phyloP scores from a whole-genome alignment of 2,329 filamentous ascomycete genomes.

The Xylariaceae sp. region DNA sequence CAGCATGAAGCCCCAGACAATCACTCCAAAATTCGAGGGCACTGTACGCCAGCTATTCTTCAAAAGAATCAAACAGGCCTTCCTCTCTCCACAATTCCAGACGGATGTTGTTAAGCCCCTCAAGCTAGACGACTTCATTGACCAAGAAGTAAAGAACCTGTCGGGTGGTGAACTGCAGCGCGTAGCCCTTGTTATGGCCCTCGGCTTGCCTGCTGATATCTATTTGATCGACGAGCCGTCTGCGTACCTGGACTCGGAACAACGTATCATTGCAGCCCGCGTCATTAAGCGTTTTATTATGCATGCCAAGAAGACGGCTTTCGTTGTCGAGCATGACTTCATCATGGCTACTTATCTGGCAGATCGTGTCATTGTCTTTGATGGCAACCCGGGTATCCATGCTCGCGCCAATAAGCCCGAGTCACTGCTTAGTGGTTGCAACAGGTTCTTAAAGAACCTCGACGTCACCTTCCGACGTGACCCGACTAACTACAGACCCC shows the following conservation, averaged over 20 bases:
- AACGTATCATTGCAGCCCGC: conserved; percentile 94
- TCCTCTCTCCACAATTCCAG: conserved; percentile 97
- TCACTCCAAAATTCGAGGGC: conserved; percentile 96
- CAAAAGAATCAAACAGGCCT: conserved; percentile 98
- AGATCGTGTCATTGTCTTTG: conserved; percentile 98
- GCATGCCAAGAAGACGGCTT: conserved; percentile 99
- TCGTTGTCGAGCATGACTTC: conserved; percentile 99
- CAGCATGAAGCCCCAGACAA: conserved; percentile 99
- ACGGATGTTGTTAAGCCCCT: conserved; percentile 99
- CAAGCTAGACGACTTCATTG: conserved; percentile 98
- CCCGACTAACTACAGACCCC: conserved; percentile 91
- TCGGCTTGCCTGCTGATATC: conserved; percentile 94
- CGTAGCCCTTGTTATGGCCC: conserved; percentile 96
- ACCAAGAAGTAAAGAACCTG: conserved; percentile 98
- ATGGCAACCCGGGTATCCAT: conserved; percentile 87
- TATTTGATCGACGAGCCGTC: conserved; percentile 98
- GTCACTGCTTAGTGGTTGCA: conserved; percentile 92
- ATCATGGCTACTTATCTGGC: conserved; percentile 81
- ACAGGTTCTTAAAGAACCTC: conserved; percentile 92
- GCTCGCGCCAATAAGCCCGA: conserved; percentile 88
- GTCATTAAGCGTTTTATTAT: conserved; percentile 99
- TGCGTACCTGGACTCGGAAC: conserved; percentile 97
- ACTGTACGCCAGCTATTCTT: conserved; percentile 98
- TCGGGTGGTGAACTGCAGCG: conserved; percentile 99
- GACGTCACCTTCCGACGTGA: conserved; percentile 99